Evolutionary conservation across 192 early-diverging fungal species (phyloP).

Genomic region (Backusella luteola): DNA sequence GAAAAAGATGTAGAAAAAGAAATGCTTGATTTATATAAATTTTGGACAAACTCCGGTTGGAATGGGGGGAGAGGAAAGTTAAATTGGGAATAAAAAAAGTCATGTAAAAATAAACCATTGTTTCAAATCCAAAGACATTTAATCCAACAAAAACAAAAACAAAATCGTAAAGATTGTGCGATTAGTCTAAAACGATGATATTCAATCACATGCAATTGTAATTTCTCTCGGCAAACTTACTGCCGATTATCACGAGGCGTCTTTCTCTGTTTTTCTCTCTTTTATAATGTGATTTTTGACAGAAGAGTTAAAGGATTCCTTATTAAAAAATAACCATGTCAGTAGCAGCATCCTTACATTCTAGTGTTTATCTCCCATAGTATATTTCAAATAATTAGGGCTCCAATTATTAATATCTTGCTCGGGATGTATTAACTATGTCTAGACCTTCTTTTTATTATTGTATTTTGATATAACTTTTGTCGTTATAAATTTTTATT

Average conservation of each 20-base stretch:
- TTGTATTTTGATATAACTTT: neutral
- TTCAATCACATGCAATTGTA: neutral
- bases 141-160: conserved; percentile 2
- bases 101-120: neutral
- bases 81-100: neutral
- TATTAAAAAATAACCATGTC: neutral
- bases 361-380: neutral
- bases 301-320: neutral
- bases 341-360: neutral
- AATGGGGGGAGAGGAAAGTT: neutral
- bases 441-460: too few species aligned
- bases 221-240: neutral
- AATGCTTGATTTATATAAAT: neutral
- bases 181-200: neutral
- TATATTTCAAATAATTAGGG: neutral
- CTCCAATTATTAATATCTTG: neutral
- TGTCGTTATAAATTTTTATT: neutral
- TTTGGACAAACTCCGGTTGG: neutral
- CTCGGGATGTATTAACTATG: neutral
- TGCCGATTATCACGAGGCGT: neutral
- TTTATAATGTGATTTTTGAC: neutral
- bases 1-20: neutral
- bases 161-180: neutral
- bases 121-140: conserved; percentile 1
- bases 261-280: neutral